phyloP scores from a whole-genome alignment of 192 early-diverging fungal species.

The Polychytrium aggregatum region DNA sequence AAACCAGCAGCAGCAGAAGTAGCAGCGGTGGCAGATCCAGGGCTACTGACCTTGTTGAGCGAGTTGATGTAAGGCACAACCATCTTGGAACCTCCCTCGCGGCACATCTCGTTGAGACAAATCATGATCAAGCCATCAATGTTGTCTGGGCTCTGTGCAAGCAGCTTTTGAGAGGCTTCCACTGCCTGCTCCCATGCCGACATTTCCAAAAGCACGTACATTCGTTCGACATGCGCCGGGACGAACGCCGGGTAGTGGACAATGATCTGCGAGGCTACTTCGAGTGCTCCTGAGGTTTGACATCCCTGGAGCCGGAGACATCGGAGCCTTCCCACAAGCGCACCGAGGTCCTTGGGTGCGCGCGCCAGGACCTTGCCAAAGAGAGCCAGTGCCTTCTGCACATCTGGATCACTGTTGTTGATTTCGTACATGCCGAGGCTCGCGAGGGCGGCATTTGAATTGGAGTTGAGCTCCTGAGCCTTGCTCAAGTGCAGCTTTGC shows the following conservation, averaged over 20 bases:
- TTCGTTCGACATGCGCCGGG: conserved; percentile 39
- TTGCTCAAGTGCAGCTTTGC: conserved; percentile 18
- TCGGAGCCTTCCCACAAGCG: conserved; percentile 24
- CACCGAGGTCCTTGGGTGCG: no score
- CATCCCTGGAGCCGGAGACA: conserved; percentile 18
- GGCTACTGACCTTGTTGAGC: conserved; percentile 17
- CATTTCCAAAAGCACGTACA: conserved; percentile 33
- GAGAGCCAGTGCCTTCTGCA: no score
- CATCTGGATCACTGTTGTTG: conserved; percentile 5
- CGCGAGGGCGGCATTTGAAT: not conserved
- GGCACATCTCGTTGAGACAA: conserved; percentile 21
- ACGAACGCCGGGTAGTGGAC: conserved; percentile 30
- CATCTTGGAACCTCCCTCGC: conserved; percentile 20
- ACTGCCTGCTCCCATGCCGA: conserved; percentile 33
- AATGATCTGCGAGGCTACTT: conserved; percentile 33
- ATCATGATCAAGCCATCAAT: conserved; percentile 29
- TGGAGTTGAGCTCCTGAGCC: no score
- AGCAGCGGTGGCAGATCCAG: no score
- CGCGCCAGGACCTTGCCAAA: no score
- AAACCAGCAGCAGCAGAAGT: no score
- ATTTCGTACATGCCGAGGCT: not conserved
- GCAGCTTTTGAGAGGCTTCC: conserved; percentile 31
- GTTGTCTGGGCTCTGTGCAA: conserved; percentile 19
- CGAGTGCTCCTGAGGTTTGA: conserved; percentile 27
- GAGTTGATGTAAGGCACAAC: conserved; percentile 22